These are phyloP conservation scores for Oryza coarctata DNA, from an alignment of 176 grass and related monocot genomes.

Conservation along the genomic window DNA sequence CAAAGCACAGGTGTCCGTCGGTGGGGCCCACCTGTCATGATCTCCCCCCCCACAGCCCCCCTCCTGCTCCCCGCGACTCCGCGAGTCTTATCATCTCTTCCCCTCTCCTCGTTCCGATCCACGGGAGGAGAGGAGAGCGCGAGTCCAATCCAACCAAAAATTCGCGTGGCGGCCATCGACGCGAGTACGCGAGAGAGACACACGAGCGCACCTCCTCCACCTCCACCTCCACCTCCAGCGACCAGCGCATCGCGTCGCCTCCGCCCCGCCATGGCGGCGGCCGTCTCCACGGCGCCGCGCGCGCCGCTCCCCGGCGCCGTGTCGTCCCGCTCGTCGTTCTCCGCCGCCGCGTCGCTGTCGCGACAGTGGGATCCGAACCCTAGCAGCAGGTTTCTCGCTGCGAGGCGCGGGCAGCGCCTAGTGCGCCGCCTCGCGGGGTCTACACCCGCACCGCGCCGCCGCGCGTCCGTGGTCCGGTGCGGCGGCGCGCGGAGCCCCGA, in stretches of 20 bases:
- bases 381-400: conserved; percentile 38
- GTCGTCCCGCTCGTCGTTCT: background rate
- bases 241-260: conserved; percentile 23
- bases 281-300: conserved; percentile 45
- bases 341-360: background rate
- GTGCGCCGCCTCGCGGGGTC: conserved; percentile 36
- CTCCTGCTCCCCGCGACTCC: background rate
- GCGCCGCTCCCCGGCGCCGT: conserved; percentile 37
- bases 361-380: conserved; percentile 48
- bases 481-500: conserved; percentile 23
- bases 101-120: conserved; percentile 34
- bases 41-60: background rate
- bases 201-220: conserved; percentile 7
- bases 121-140: conserved; percentile 17
- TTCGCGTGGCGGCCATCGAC: background rate
- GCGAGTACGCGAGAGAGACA: conserved; percentile 23
- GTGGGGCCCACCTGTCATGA: conserved; percentile 16
- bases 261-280: conserved; percentile 26
- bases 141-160: background rate
- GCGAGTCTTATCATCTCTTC: conserved; percentile 22
- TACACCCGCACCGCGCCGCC: background rate
- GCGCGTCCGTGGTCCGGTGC: background rate
- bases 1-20: background rate
- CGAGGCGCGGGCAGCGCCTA: conserved; percentile 24
- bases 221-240: background rate